These are phyloP conservation scores for Chaetomium cochliodes DNA, from an alignment of 495 filamentous ascomycete species.

Conservation along the genomic window DNA sequence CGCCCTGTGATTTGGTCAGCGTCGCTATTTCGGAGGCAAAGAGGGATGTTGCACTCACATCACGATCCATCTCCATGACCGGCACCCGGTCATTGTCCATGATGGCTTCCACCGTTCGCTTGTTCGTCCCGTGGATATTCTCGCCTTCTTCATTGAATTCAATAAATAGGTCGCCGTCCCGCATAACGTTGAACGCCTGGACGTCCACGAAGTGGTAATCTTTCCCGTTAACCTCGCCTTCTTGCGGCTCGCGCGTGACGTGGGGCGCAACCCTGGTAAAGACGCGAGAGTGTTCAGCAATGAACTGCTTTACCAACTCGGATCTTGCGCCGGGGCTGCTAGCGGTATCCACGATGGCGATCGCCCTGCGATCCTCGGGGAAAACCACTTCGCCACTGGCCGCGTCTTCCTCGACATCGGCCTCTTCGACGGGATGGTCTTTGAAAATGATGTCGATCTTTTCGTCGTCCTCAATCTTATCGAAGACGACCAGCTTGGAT, in stretches of 20 bases:
- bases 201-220: slow-evolving; percentile 50
- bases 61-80: slow-evolving; percentile 58
- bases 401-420: slow-evolving; percentile 26
- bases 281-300: slow-evolving; percentile 44
- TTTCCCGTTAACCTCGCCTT: slow-evolving; percentile 47
- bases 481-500: slow-evolving; percentile 70
- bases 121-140: slow-evolving; percentile 47
- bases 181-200: slow-evolving; percentile 49
- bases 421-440: slow-evolving; percentile 33
- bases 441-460: slow-evolving; percentile 58
- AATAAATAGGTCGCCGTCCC: slow-evolving; percentile 52
- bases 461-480: slow-evolving; percentile 80
- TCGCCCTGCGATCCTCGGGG: slow-evolving; percentile 45
- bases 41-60: slow-evolving; percentile 34
- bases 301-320: slow-evolving; percentile 39
- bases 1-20: slow-evolving; percentile 48
- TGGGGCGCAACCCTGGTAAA: slow-evolving; percentile 43
- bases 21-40: not conserved
- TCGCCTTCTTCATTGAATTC: slow-evolving; percentile 48
- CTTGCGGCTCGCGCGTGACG: slow-evolving; percentile 43
- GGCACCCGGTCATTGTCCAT: slow-evolving; percentile 50
- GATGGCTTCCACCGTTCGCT: slow-evolving; percentile 45
- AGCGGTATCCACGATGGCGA: slow-evolving; percentile 48
- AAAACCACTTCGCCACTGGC: slow-evolving; percentile 32
- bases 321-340: slow-evolving; percentile 35